Evolutionary conservation across 2,329 filamentous ascomycete genomes (phyloP), one percentile per base, ranked within the genome.

Genomic region (Diaporthe sp.): DNA sequence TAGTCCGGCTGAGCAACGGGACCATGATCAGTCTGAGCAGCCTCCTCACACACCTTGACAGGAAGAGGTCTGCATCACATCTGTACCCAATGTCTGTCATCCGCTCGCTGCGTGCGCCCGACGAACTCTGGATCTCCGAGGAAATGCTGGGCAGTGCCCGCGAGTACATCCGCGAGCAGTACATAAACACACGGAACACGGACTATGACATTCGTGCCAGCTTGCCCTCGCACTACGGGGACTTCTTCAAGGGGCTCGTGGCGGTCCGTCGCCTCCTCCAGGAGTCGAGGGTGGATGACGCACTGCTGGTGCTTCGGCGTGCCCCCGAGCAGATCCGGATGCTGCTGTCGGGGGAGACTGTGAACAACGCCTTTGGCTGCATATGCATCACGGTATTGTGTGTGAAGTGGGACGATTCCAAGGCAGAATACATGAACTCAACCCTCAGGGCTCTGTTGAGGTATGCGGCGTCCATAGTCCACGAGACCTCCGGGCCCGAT

Each of bases 361-460:
- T 50, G 30, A 38, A 50, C 15, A 67, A 67, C 22, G 30, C 64
- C 1, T 52, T 38, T 4, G 45, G 45, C 13, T 52, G 64, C 22
- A 52, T 67, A 2, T 67, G n/a, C 30, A 50, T 67, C 30, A 52
- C 64, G 22, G 64, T 67, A 1, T 13, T 67, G 64, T 67, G 64
- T 28, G n/a, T 67, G 0, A 52, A 38, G 30, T 67, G 64, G 64
- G 19, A 67, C 42, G 61, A 67, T 19, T 67, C 61, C 2, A 35
- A 13, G 42, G 30, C 13, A 6, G 45, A 17, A 22, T 3, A 35
- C 22, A 38, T 67, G 45, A 67, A 38, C n/a, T 28, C 45, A 7
- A 40, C 45, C 6, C 64, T 67, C 7, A 19, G 33, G 45, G 25
- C 64, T 4, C 45, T 67, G 64, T 13, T 67, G 30, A 67, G 38